Evolutionary conservation across 108 stramenopile species (phyloP), one percentile per base, ranked within the genome.

Genomic region (Conticribra guillardii): DNA sequence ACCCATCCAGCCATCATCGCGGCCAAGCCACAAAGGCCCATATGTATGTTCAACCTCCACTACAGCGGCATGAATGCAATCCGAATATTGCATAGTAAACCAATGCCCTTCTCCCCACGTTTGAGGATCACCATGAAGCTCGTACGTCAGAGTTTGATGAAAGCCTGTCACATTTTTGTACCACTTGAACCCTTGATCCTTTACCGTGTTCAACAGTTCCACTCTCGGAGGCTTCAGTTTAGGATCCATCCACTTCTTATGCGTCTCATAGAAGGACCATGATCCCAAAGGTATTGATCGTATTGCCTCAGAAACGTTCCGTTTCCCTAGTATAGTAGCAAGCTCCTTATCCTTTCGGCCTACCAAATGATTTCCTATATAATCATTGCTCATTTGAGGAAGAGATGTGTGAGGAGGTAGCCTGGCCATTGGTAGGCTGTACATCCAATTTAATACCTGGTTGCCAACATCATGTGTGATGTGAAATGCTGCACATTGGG

Each of bases 401-500:
- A 50, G 37, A 30, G 0, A 18, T 31, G 0, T 19, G 15, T 51
- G 14, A 26, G 48, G 66, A 45, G 69, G 69, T 24, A 71, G 23
- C 51, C 26, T 64, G 49, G 28, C 32, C 16, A 62, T 29, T n/a
- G 74, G 74, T 29, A 66, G 33, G 18, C 32, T 33, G 54, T 76
- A 71, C 69, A 71, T 78, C 63, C 76, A 78, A 55, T 78, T 67
- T 2, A 78, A 59, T 5, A 78, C 31, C 17, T 47, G 30, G 33
- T 78, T 78, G 4, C 76, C 76, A 17, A 64, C 76, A 64, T 78
- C 76, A 64, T 78, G 76, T 2, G 69, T 78, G 23, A 71, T 34
- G 19, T 58, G 0, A 34, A 64, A 78, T 34, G 69, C 64, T 22
- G 9, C 21, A 47, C 76, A 78, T 44, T 71, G 70, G 24, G 48